phyloP scores from a whole-genome alignment of 441 rosid species.

The Pelargonium fulgidum region DNA sequence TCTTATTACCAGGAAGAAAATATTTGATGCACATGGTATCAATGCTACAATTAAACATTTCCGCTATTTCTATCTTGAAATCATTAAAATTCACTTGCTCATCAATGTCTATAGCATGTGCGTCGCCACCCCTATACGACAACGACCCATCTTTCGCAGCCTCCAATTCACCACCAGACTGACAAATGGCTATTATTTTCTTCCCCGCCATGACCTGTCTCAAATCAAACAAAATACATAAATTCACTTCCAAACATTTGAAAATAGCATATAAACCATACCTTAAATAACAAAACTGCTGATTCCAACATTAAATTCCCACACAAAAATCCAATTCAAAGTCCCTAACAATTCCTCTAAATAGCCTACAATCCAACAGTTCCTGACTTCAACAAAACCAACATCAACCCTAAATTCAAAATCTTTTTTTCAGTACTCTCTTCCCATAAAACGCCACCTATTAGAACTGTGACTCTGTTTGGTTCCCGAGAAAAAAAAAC shows the following conservation, averaged over 20 bases:
- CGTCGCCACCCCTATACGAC: slow-evolving; percentile 72
- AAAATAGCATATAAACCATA: neutral
- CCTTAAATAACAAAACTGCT: neutral
- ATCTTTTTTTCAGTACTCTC: too few relatives aligned
- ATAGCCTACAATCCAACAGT: too few relatives aligned
- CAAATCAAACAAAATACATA: neutral
- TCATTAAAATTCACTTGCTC: slow-evolving; percentile 51
- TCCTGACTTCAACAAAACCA: too few relatives aligned
- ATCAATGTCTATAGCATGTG: slow-evolving; percentile 84
- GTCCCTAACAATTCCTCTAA: neutral
- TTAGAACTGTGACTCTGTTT: too few relatives aligned
- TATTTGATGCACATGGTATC: slow-evolving; percentile 54
- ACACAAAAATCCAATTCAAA: too few relatives aligned
- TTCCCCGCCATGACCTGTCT: slow-evolving; percentile 55
- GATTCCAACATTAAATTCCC: neutral
- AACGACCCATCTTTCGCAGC: slow-evolving; percentile 49
- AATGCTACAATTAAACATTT: slow-evolving; percentile 63
- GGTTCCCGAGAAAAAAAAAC: too few relatives aligned
- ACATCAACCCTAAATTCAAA: too few relatives aligned
- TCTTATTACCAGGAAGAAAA: slow-evolving; percentile 78
- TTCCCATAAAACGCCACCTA: too few relatives aligned
- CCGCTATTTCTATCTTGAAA: slow-evolving; percentile 69
- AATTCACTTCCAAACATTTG: neutral
- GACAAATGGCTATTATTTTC: slow-evolving; percentile 74
- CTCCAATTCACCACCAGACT: slow-evolving; percentile 74